Evolutionary conservation across 2,329 filamentous ascomycete species (phyloP), one percentile per base, ranked within the genome.

Genomic region (Pseudogymnoascus sp.): DNA sequence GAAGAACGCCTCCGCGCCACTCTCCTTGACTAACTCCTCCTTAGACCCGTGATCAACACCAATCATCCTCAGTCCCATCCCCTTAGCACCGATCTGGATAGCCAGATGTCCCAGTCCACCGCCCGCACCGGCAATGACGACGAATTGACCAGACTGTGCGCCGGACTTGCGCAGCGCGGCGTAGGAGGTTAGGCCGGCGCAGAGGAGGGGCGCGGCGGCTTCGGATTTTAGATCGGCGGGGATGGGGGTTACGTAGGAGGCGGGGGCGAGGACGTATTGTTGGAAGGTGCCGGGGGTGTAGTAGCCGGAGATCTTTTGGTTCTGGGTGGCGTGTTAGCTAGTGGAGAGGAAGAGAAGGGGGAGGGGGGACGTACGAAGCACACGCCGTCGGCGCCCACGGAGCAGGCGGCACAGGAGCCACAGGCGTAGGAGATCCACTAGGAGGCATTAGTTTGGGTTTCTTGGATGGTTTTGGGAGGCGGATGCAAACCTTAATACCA

Each of bases 261-360:
- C 86, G 8, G 85, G 84, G 0, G 80, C 82, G 14, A 88, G 71
- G 16, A 82, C 82, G 69, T 89, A 90, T 75, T 89, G 85, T 71
- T 89, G 87, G 72, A 89, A 90, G n/a, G 87, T 90, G 38, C 87
- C 87, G 0, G 87, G 87, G 40, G 82, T 84, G 72, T 84, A 88
- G 75, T 88, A 89, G 4, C 87, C 87, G 0, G 82, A 86, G 59
- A 89, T 72, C 70, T 82, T 84, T 64, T 79, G 77, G 43, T 83
- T 81, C 40, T 43, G 2, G n/a, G 38, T 8, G 0, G 16, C 9
- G 9, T 11, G 40, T 8, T 11, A 43, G 40, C 3, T 5, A 4
- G 40, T 5, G 2, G 7, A 5, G 5, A 7, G 38, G 38, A 18
- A 9, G 9, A 2, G 6, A 9, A 9, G 40, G 40, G 38, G 16